These are phyloP conservation scores for Candida ipomoeae DNA, from an alignment of 805 yeast species.

Conservation along the genomic window DNA sequence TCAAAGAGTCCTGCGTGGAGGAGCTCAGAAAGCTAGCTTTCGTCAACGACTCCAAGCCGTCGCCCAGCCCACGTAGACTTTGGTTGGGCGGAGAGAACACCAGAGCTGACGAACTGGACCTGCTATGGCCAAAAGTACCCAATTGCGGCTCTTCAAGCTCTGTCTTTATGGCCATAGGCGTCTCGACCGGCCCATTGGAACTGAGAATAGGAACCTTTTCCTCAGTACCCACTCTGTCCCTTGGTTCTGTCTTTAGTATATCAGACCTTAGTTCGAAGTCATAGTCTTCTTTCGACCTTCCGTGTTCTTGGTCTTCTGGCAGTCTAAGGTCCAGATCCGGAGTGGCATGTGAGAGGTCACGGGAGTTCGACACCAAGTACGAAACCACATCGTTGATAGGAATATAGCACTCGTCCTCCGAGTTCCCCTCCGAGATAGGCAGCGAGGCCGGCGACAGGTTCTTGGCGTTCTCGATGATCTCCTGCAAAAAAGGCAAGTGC, in stretches of 20 bases:
- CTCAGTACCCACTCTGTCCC: background rate
- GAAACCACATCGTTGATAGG: slow-evolving; percentile 49
- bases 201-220: background rate
- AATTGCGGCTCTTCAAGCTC: background rate
- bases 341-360: background rate
- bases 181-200: background rate
- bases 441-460: slow-evolving; percentile 4
- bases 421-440: slow-evolving; percentile 1
- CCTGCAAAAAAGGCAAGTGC: slow-evolving; percentile 26
- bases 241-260: no score
- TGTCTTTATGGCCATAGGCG: background rate
- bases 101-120: slow-evolving; percentile 2
- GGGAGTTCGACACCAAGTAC: slow-evolving; percentile 32
- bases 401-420: slow-evolving; percentile 12
- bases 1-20: background rate
- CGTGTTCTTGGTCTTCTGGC: background rate
- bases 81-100: slow-evolving; percentile 1
- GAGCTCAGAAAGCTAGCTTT: background rate
- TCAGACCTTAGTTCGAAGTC: no score
- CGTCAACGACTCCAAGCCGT: background rate
- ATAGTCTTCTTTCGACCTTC: no score
- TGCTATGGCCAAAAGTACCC: background rate
- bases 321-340: background rate
- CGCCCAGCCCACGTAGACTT: background rate
- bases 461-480: slow-evolving; percentile 16